Evolutionary conservation across 176 grass and related monocot genomes (phyloP).

Genomic region (Triticum turgidum): DNA sequence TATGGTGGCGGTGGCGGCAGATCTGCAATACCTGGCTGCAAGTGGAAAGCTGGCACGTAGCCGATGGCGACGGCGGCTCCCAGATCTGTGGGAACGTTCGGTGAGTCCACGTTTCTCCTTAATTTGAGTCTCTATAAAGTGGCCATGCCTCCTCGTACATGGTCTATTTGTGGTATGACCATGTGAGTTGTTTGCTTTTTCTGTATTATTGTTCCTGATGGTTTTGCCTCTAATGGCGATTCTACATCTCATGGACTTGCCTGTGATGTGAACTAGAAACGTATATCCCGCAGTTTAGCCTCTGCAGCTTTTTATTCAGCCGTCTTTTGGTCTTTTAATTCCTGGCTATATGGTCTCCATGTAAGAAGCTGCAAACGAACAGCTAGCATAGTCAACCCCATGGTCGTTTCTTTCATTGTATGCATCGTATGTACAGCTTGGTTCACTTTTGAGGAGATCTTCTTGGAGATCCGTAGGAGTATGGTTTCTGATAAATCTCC

Average conservation of each 20-base stretch:
- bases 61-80: background rate
- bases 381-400: background rate
- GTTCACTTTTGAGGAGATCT: background rate
- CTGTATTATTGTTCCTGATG: background rate
- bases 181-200: background rate
- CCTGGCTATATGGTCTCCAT: background rate
- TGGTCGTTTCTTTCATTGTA: constrained; percentile 46
- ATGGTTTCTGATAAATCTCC: background rate
- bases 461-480: background rate
- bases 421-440: constrained; percentile 24
- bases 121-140: constrained; percentile 9
- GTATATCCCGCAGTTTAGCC: background rate
- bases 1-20: constrained; percentile 2
- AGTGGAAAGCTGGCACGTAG: background rate
- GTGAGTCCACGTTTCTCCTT: constrained; percentile 14
- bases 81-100: constrained; percentile 39
- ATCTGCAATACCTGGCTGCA: constrained; percentile 16
- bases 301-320: background rate
- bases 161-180: background rate
- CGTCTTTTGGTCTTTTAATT: background rate
- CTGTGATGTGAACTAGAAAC: background rate
- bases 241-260: background rate
- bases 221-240: background rate
- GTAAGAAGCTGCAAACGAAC: background rate
- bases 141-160: background rate